Evolutionary conservation across 2,329 filamentous ascomycete genomes (phyloP), one percentile per base, ranked within the genome.

Genomic region (Lasiodiplodia gonubiensis): DNA sequence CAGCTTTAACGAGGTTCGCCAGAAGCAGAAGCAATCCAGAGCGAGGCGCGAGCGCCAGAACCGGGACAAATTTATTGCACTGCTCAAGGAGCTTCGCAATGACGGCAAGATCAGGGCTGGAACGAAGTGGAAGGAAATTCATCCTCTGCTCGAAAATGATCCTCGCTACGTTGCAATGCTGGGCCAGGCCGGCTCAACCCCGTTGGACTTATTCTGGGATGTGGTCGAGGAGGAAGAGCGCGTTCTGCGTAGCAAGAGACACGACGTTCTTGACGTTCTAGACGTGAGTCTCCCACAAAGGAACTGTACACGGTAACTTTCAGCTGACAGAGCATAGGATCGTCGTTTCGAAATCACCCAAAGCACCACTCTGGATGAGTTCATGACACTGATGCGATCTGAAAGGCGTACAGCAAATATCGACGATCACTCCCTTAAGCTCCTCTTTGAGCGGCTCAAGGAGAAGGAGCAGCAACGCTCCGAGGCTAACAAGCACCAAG

Each of bases 121-220:
- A 68, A 90, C 89, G 68, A 97, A 96, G 79, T 99, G 95, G 95
- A 92, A 86, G 79, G 87, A 93, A 68, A 85, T 98, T 70, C 84
- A 91, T 71, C 88, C 91, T 0, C 77, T 90, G 57, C 86, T 99
- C 72, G 87, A 92, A 72, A 84, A 91, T 66, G 95, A 99, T 74
- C 86, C 90, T 57, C 92, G 94, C 71, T 98, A 97, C 79, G 86
- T 84, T 72, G 89, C 88, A 70, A 93, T 97, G 84, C 86, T 94
- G 68, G 94, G 93, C 63, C 92, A 96, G 76, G 81, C 87, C 68
- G 94, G 94, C 67, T 97, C 94, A 4, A 91, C 88, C 4, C 92
- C 95, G 16, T 86, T 97, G 71, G 93, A 98, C 74, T 84, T 99
- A 7, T 98, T 99, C 82, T 97, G 94, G 93, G 95, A 99, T 77